Base-by-base conservation (phyloP, 805 yeast genomes). In the Candida sakaeoensis region DNA sequence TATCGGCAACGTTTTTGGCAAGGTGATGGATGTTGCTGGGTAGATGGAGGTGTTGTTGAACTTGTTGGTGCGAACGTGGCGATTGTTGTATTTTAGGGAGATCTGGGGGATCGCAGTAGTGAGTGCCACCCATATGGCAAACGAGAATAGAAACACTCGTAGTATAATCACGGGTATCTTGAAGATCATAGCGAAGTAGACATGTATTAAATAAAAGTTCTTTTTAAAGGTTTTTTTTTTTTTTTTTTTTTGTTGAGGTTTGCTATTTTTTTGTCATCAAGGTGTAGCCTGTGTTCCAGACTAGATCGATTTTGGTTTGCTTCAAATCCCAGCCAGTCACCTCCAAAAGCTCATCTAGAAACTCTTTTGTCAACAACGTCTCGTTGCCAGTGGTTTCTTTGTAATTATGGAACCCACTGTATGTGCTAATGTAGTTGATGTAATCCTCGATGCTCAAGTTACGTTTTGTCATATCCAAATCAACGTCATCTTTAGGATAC, bases 391-490 rank as follows among this genome's bases (percentile, higher is more conserved):
- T 63, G 1, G 53, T 59, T 14, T 61, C 61, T 36, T 61, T 59
- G 75, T 79, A 83, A 30, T 63, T 66, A 58, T 81, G 86, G 55
- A 74, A 77, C 2, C 85, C 74, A 52, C 93, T 82, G 73, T 80
- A 82, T 0, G 95, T 85, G n/a, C 65, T 59, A 17, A 82, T 53
- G 55, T 86, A 85, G 14, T 67, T 57, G 3, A 65, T 56, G 47
- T 72, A 79, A 4, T 67, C 77, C 4, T 49, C 55, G 25, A 87
- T 43, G 0, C 77, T 60, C 27, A 72, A 58, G 12, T 61, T 54
- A 40, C 62, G 57, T 36, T 65, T 65, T 35, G 70, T 59, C 35
- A 68, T 52, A 30, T 53, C 58, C 12, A 58, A 49, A 36, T 62
- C 60, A 2, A 41, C 33, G 7, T 31, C 34, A 1, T 42, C 30